Conservation (phyloP, 1,284 basidiomycete genomes). For the Mycena sp. region DNA sequence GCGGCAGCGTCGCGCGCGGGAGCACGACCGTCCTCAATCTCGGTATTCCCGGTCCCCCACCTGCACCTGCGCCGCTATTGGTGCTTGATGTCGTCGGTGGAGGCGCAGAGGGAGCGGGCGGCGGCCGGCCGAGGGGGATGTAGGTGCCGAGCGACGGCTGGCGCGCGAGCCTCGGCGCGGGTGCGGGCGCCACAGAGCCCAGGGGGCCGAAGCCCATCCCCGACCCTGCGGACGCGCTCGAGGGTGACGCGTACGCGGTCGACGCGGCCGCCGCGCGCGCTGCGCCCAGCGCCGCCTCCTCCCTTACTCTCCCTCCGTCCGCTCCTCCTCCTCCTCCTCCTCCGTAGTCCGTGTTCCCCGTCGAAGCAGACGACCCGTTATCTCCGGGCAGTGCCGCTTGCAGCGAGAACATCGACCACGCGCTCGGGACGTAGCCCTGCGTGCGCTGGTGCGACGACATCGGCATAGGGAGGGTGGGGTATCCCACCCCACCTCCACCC, state of each 20-base stretch:
- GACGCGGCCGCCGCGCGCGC: conserved; percentile 7
- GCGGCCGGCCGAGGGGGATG: no score
- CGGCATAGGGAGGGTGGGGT: conserved; percentile 54
- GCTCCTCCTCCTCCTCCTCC: no score
- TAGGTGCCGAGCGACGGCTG: no score
- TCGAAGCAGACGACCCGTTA: no score
- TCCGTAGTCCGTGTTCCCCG: no score
- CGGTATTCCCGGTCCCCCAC: no score
- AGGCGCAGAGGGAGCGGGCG: no score
- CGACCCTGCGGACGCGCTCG: neutral
- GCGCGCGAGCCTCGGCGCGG: no score
- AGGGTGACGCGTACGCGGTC: neutral
- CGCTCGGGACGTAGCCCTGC: conserved; percentile 65
- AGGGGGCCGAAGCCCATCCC: conserved; percentile 25
- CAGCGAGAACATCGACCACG: conserved; percentile 25
- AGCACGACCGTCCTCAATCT: conserved; percentile 67
- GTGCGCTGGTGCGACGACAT: conserved; percentile 76
- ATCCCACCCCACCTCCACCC: conserved; percentile 34
- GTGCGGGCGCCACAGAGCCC: conserved; percentile 23
- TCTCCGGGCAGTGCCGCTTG: no score
- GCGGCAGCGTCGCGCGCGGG: conserved; percentile 73
- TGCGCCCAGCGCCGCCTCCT: neutral
- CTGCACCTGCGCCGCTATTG: no score
- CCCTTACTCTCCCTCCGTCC: no score
- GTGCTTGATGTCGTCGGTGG: no score